Conservation (phyloP, 2,329 filamentous ascomycete genomes). For the Phoma sp. region DNA sequence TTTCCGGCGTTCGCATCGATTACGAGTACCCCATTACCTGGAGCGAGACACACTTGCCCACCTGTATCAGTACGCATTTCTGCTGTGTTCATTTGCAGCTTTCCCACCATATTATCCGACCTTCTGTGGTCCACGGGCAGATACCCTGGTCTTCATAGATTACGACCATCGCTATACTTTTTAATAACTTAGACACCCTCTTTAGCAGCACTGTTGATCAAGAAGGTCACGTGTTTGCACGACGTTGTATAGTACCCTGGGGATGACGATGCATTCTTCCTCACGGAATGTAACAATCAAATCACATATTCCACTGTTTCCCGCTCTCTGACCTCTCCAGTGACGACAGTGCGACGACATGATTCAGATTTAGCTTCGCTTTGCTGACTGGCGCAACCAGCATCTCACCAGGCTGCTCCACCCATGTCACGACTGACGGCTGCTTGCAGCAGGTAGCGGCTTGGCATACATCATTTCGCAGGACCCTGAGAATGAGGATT, state of each 20-base stretch:
- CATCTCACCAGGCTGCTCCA: neutral
- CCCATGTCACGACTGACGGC: neutral
- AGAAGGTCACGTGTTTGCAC: conserved; percentile 31
- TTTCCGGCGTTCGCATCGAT: conserved; percentile 26
- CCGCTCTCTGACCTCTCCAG: neutral
- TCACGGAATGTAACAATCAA: conserved; percentile 17
- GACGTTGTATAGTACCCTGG: conserved; percentile 45
- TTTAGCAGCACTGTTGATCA: conserved; percentile 28
- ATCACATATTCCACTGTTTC: conserved; percentile 5
- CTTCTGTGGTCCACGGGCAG: conserved; percentile 26
- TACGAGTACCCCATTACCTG: conserved; percentile 32
- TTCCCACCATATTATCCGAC: conserved; percentile 16
- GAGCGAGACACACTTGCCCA: conserved; percentile 29
- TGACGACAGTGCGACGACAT: conserved; percentile 14
- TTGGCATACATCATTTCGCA: conserved; percentile 29
- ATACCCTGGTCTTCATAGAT: conserved; percentile 30
- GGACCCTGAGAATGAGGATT: neutral
- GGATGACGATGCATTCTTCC: conserved; percentile 28
- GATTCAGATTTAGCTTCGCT: neutral
- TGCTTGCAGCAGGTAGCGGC: conserved; percentile 4
- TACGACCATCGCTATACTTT: conserved; percentile 44
- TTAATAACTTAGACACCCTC: conserved; percentile 47
- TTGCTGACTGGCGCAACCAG: neutral
- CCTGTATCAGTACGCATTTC: conserved; percentile 40
- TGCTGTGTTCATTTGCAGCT: conserved; percentile 14